A percentile compares a stretch with the other conserved stretches of the same genome.
phyloP scores from a whole-genome alignment of 176 grass and related monocot species.

The Urochloa ruziziensis region DNA sequence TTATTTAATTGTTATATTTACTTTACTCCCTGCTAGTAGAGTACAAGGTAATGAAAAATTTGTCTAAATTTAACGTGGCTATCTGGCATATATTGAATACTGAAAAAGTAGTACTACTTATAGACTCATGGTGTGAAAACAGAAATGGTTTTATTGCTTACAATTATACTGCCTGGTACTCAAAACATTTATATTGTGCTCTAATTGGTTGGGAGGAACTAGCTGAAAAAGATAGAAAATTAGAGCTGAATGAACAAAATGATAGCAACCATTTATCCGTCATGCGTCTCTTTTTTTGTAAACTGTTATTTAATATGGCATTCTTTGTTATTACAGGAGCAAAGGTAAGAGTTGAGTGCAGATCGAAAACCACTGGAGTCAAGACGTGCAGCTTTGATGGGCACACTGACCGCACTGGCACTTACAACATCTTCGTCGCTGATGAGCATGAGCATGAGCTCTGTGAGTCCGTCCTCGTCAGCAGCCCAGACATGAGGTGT shows the following conservation, averaged over 20 bases:
- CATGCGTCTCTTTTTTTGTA: neutral
- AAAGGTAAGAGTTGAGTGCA: slow-evolving; percentile 81
- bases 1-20: neutral
- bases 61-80: neutral
- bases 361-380: slow-evolving; percentile 44
- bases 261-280: neutral
- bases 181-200: neutral
- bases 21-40: neutral
- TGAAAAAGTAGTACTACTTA: neutral
- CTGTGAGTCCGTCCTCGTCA: slow-evolving; percentile 82
- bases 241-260: neutral
- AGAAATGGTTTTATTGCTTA: neutral
- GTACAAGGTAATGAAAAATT: neutral
- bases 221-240: neutral
- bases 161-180: neutral
- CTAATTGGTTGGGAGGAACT: neutral
- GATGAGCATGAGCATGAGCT: slow-evolving; percentile 78
- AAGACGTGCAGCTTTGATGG: slow-evolving; percentile 72
- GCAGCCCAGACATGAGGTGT: slow-evolving; percentile 67
- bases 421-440: slow-evolving; percentile 69
- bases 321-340: slow-evolving; percentile 52
- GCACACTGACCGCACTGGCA: slow-evolving; percentile 80
- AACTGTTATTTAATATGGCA: neutral
- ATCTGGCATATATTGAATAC: neutral
- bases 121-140: neutral